These are phyloP conservation scores for Trichosporon asahii DNA, from an alignment of 1,284 basidiomycete genomes.

Conservation along the genomic window DNA sequence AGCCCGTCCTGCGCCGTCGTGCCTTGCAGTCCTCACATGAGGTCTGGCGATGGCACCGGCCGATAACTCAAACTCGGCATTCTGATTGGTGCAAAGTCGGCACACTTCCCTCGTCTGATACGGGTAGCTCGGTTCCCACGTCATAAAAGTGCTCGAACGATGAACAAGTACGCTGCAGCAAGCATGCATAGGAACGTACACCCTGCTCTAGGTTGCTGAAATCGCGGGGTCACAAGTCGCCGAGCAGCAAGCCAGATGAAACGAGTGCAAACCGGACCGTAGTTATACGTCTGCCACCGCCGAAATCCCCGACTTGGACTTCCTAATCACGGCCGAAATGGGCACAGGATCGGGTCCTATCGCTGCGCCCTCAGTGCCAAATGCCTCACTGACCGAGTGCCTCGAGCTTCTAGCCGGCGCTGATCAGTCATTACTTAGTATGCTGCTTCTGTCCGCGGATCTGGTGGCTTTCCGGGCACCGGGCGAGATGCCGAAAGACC, in stretches of 20 bases:
- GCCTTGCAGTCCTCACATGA: neutral
- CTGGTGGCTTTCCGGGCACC: no score
- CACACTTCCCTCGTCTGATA: neutral
- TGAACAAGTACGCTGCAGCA: no score
- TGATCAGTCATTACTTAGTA: no score
- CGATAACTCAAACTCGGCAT: neutral
- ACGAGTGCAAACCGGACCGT: neutral
- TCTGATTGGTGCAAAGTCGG: neutral
- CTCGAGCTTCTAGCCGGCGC: no score
- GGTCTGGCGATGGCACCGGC: neutral
- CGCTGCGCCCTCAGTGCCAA: no score
- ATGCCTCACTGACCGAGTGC: no score
- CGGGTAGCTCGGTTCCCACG: neutral
- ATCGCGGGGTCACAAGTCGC: neutral
- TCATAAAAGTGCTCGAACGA: neutral
- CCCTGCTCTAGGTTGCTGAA: no score
- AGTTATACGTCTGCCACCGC: no score
- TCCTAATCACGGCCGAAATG: neutral
- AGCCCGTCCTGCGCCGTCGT: neutral
- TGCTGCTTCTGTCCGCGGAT: no score
- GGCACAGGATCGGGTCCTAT: no score
- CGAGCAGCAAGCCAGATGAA: neutral
- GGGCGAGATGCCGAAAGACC: no score
- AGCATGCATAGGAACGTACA: no score
- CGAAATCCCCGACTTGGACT: neutral